Percentiles rank a stretch among this genome's conserved stretches.
Evolutionary conservation across 2,329 filamentous ascomycete species (phyloP).

Genomic region (Chaetomiaceae sp.): DNA sequence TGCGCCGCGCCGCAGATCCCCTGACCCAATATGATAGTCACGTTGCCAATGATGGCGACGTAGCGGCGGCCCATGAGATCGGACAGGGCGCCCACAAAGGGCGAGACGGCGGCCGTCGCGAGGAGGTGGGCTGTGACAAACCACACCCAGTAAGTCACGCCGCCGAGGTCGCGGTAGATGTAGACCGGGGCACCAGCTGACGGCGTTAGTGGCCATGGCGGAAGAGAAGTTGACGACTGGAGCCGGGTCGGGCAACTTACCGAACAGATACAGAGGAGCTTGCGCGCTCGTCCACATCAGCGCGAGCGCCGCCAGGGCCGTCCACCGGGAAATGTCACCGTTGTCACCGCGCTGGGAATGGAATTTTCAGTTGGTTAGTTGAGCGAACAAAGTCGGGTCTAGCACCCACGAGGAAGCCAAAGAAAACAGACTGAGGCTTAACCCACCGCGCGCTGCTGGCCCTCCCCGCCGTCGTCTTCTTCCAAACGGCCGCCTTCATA

Average conservation of each 20-base stretch:
- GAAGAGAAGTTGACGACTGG: not conserved
- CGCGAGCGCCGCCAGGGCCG: slow-evolving; percentile 26
- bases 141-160: slow-evolving; percentile 56
- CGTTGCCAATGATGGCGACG: slow-evolving; percentile 49
- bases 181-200: slow-evolving; percentile 20
- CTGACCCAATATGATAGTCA: slow-evolving; percentile 51
- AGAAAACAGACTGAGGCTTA: not conserved
- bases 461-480: not conserved
- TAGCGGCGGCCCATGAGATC: slow-evolving; percentile 57
- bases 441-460: not conserved
- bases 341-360: too few relatives aligned
- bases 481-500: not conserved
- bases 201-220: not conserved
- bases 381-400: too few relatives aligned
- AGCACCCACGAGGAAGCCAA: too few relatives aligned
- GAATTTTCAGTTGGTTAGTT: too few relatives aligned
- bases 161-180: slow-evolving; percentile 56
- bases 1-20: slow-evolving; percentile 53
- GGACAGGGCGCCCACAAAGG: slow-evolving; percentile 60
- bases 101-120: slow-evolving; percentile 50
- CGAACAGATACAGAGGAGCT: slow-evolving; percentile 27
- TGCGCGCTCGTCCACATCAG: slow-evolving; percentile 28
- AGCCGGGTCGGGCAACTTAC: slow-evolving; percentile 17
- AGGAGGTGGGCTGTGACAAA: slow-evolving; percentile 49
- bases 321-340: slow-evolving; percentile 11